Percentiles rank a stretch among this genome's conserved stretches.
These are phyloP conservation scores for Ascochyta koolunga DNA, from an alignment of 2,329 filamentous ascomycete species.

Conservation along the genomic window DNA sequence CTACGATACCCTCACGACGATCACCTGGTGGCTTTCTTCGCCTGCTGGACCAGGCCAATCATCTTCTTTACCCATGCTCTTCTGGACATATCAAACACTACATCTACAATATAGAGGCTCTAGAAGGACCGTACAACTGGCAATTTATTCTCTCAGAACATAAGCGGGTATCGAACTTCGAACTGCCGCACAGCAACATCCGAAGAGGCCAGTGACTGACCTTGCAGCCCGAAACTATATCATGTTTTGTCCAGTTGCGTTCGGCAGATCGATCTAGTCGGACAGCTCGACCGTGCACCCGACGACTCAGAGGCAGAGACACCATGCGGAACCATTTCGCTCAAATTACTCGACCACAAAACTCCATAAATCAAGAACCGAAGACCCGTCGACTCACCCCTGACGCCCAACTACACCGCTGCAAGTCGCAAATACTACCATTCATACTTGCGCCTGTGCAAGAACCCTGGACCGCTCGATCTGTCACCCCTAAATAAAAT, in stretches of 20 bases:
- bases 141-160: slow-evolving; percentile 21
- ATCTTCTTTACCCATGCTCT: neutral
- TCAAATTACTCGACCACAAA: slow-evolving; percentile 13
- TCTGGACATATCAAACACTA: neutral
- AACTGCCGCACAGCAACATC: neutral
- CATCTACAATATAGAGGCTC: slow-evolving; percentile 25
- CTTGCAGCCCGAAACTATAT: slow-evolving; percentile 2
- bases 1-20: slow-evolving; percentile 29
- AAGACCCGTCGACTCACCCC: neutral
- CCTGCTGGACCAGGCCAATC: slow-evolving; percentile 33
- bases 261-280: neutral
- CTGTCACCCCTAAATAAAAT: neutral
- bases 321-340: slow-evolving; percentile 5
- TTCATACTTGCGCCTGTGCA: neutral
- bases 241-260: neutral
- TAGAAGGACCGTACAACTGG: slow-evolving; percentile 29
- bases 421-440: neutral
- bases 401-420: slow-evolving; percentile 1
- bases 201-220: neutral
- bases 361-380: slow-evolving; percentile 5
- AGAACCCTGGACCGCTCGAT: neutral
- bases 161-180: neutral
- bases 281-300: slow-evolving; percentile 1
- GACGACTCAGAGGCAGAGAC: slow-evolving; percentile 7
- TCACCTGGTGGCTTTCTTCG: slow-evolving; percentile 20